These are phyloP conservation scores for Turritis glabra DNA, from an alignment of 345 rosid species.

Conservation along the genomic window DNA sequence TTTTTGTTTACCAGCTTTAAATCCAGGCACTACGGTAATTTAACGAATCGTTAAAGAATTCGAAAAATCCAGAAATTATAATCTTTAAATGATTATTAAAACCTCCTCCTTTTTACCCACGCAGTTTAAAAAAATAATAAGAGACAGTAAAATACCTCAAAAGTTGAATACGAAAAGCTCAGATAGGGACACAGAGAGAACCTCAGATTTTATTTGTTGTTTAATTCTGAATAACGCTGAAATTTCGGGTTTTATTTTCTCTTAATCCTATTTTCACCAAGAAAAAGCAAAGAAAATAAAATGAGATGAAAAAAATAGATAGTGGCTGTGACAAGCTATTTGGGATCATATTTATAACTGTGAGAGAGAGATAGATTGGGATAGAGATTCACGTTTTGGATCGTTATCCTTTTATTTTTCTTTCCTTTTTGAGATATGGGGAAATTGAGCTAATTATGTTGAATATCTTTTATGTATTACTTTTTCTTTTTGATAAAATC, in stretches of 20 bases:
- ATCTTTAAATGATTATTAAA: not conserved
- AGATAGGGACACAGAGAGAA: constrained; percentile 2
- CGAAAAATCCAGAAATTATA: not conserved
- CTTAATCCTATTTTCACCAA: not conserved
- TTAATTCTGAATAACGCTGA: not conserved
- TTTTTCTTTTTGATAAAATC: no score
- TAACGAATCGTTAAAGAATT: not conserved
- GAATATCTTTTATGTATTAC: no score
- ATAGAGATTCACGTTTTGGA: not conserved
- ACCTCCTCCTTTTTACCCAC: not conserved
- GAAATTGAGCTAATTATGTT: not conserved
- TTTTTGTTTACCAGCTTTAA: not conserved
- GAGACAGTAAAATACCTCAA: constrained; percentile 14
- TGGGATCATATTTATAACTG: not conserved
- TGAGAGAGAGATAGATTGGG: not conserved
- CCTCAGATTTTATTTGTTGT: constrained; percentile 15
- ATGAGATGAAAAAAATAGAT: not conserved
- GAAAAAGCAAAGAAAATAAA: not conserved
- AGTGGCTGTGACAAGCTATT: constrained; percentile 14
- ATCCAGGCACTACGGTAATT: not conserved
- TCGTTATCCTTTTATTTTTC: not conserved
- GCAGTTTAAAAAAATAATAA: not conserved
- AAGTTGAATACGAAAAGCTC: constrained; percentile 7
- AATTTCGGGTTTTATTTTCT: constrained; percentile 4
- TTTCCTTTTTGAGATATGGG: not conserved